A percentile compares a stretch with the other conserved stretches of the same genome.
Conservation (phyloP, 148 eudicot species). For the Chenopodium formosanum region DNA sequence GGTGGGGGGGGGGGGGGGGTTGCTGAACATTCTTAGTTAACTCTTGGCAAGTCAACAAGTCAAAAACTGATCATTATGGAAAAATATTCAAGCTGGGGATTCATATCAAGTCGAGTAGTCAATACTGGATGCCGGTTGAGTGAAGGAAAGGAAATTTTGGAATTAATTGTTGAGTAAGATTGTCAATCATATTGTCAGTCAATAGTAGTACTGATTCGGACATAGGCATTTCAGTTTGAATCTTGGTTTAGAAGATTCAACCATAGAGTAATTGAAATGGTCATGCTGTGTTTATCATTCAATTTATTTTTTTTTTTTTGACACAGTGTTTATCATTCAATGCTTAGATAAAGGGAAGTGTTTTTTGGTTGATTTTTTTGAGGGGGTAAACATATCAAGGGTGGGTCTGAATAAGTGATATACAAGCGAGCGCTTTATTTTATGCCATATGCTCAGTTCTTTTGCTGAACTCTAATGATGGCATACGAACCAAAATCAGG, state of each 20-base stretch:
- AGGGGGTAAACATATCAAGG: not conserved
- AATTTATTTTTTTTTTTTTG: not conserved
- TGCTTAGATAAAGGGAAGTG: not conserved
- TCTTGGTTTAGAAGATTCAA: not conserved
- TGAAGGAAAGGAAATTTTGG: slow-evolving; percentile 3
- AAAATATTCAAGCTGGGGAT: not conserved
- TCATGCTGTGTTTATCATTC: not conserved
- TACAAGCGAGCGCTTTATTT: not conserved
- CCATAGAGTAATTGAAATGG: not conserved
- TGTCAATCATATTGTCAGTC: not conserved
- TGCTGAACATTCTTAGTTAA: slow-evolving; percentile 1
- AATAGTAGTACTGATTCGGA: not conserved
- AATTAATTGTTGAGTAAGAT: not conserved
- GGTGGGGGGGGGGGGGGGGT: not conserved
- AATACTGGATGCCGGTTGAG: slow-evolving; percentile 13
- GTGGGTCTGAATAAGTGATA: not conserved
- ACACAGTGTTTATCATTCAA: not conserved
- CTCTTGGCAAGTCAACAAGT: slow-evolving; percentile 1
- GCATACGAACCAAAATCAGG: not conserved
- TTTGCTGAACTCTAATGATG: not conserved
- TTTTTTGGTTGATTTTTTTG: not conserved
- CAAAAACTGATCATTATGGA: not conserved
- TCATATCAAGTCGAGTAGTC: not conserved
- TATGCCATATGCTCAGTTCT: not conserved
- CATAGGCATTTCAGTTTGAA: not conserved